Evolutionary conservation across 78 protist species (phyloP).

Genomic region (Dictyostelium purpureum): DNA sequence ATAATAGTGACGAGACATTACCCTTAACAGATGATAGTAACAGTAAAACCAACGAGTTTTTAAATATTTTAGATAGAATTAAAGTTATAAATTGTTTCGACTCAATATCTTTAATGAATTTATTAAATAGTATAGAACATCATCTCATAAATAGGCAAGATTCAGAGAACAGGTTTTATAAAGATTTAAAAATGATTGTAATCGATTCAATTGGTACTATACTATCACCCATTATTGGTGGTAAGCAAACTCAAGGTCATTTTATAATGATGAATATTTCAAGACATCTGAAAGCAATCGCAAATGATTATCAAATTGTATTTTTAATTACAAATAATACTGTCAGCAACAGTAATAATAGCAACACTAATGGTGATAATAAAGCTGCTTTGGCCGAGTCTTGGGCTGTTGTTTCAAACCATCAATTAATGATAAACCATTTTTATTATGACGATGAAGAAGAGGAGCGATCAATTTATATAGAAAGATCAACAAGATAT

Average conservation of each 20-base stretch:
- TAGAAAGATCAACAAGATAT: constrained; percentile 17
- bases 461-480: constrained; percentile 22
- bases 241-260: constrained; percentile 66
- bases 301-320: constrained; percentile 11
- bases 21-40: no score
- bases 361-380: not conserved
- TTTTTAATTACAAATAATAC: constrained; percentile 22
- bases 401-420: constrained; percentile 52
- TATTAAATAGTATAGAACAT: not conserved
- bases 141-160: not conserved
- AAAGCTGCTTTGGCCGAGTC: constrained; percentile 57
- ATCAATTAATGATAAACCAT: constrained; percentile 25
- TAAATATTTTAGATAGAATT: constrained; percentile 47
- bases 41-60: not conserved
- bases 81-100: constrained; percentile 23
- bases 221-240: constrained; percentile 35
- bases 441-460: constrained; percentile 30
- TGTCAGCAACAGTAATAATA: not conserved
- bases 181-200: constrained; percentile 20
- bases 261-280: constrained; percentile 51
- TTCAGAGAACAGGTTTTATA: not conserved
- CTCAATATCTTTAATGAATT: constrained; percentile 10
- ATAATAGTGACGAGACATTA: no score
- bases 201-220: constrained; percentile 66
- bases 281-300: constrained; percentile 15